Base-by-base conservation (phyloP, 208 protist genomes). In the Leishmania gerbilli region DNA sequence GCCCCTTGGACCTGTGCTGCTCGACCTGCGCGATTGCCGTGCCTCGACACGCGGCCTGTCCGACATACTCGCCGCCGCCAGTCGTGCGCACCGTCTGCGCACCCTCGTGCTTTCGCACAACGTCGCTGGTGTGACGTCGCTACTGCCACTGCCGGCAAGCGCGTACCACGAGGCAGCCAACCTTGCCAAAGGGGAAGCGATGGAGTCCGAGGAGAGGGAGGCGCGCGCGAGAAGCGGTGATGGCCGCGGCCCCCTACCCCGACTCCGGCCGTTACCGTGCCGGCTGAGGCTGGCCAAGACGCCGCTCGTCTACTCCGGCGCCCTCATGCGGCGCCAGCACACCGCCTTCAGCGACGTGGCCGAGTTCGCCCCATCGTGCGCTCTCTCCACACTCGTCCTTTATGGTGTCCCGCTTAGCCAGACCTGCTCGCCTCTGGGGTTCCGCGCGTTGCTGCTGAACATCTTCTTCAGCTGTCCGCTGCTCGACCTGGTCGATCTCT, bases 381-480 rank as follows among this genome's bases (percentile, higher is more conserved):
- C 82, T 24, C 72, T 96, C 37, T 65, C 71, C 31, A 85, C 75
- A 60, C 47, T 96, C 55, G 85, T 86, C 24, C 76, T 95, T 49
- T 74, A 87, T 64, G 76, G 86, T 69, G 87, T 95, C n/a, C 89
- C 91, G 60, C 83, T 96, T 13, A 89, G 88, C 37, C 89, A 88
- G 56, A 65, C 87, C 3, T 94, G 91, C 81, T 90, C 86, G 27
- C 89, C 91, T 27, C 76, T 87, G 37, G 90, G 90, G 27, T 93
- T 88, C 75, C 90, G 91, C 34, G 90, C 94, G 71, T 79, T 96
- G 79, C 88, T 96, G 75, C 83, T 93, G 24, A 95, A 93, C 79
- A 64, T 95, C 47, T 92, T 96, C 76, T 94, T 94, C 79, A 89
- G 87, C 80, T 95, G 93, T 76, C 88, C 80, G 34, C 76, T 71